phyloP scores from a whole-genome alignment of 1,284 basidiomycete genomes.

The Trametes versicolor region DNA sequence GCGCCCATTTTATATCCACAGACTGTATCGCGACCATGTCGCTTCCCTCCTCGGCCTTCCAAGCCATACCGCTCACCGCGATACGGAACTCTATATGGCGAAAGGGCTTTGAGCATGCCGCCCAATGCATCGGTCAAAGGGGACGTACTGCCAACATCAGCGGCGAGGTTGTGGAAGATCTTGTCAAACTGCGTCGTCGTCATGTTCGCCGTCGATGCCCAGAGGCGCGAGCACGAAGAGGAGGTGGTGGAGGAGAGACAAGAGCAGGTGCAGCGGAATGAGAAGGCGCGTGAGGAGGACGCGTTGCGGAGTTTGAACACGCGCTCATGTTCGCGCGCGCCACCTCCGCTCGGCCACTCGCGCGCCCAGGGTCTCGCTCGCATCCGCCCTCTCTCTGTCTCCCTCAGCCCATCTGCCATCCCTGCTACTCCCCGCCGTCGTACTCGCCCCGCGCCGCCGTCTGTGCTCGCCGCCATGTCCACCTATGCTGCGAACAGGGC shows the following conservation, averaged over 20 bases:
- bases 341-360: slow-evolving; percentile 16
- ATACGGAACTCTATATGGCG: slow-evolving; percentile 85
- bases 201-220: slow-evolving; percentile 45
- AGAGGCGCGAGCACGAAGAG: slow-evolving; percentile 33
- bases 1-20: slow-evolving; percentile 85
- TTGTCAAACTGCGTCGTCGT: slow-evolving; percentile 83
- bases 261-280: slow-evolving; percentile 15
- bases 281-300: slow-evolving; percentile 35
- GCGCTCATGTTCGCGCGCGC: slow-evolving; percentile 36
- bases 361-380: background rate
- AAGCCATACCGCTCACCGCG: slow-evolving; percentile 89
- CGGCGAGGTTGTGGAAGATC: slow-evolving; percentile 80
- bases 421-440: slow-evolving; percentile 15
- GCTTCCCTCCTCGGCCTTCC: slow-evolving; percentile 83
- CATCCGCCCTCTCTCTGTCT: slow-evolving; percentile 16
- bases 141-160: slow-evolving; percentile 79
- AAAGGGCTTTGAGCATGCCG: slow-evolving; percentile 21
- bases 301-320: slow-evolving; percentile 47
- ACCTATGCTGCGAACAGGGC: slow-evolving; percentile 23
- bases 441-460: slow-evolving; percentile 9
- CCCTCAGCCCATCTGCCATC: slow-evolving; percentile 18
- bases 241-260: slow-evolving; percentile 29
- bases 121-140: background rate
- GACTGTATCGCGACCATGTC: slow-evolving; percentile 73
- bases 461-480: slow-evolving; percentile 21